phyloP scores from a whole-genome alignment of 2,329 filamentous ascomycete species.

The Dendryphion nanum region DNA sequence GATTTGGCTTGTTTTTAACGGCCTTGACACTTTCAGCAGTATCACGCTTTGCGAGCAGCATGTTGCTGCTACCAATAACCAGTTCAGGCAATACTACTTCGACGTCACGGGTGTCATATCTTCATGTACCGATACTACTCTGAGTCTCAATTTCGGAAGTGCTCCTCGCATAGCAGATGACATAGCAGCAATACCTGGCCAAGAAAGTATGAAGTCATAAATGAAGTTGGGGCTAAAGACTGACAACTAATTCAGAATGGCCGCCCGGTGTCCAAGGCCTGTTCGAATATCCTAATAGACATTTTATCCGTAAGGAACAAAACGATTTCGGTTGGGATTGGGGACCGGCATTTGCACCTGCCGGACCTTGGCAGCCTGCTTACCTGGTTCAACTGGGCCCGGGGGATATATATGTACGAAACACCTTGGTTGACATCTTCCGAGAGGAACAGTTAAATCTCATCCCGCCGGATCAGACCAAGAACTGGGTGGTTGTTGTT shows the following conservation, averaged over 20 bases:
- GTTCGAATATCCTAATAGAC: conserved; percentile 54
- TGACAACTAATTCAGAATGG: conserved; percentile 41
- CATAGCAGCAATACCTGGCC: conserved; percentile 51
- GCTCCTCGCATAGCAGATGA: conserved; percentile 54
- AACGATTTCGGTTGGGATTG: conserved; percentile 63
- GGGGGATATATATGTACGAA: conserved; percentile 48
- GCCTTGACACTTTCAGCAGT: conserved; percentile 60
- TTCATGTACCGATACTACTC: conserved; percentile 42
- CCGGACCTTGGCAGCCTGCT: conserved; percentile 62
- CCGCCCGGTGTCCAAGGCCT: conserved; percentile 48
- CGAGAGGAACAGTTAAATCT: conserved; percentile 59
- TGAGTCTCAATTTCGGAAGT: conserved; percentile 58
- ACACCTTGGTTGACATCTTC: conserved; percentile 59
- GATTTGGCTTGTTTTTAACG: conserved; percentile 61
- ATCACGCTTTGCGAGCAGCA: conserved; percentile 55
- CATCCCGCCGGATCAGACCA: conserved; percentile 55
- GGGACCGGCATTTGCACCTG: conserved; percentile 61
- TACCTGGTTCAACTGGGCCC: conserved; percentile 53
- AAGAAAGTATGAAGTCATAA: conserved; percentile 39
- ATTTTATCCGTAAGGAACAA: conserved; percentile 61
- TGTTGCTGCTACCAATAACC: conserved; percentile 59
- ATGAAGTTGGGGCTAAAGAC: neutral
- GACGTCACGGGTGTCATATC: conserved; percentile 51
- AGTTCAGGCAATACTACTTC: conserved; percentile 62
- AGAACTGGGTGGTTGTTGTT: conserved; percentile 61